Evolutionary conservation across 345 rosid species (phyloP), one percentile per base, ranked within the genome.

Genomic region (Cardamine resedifolia): DNA sequence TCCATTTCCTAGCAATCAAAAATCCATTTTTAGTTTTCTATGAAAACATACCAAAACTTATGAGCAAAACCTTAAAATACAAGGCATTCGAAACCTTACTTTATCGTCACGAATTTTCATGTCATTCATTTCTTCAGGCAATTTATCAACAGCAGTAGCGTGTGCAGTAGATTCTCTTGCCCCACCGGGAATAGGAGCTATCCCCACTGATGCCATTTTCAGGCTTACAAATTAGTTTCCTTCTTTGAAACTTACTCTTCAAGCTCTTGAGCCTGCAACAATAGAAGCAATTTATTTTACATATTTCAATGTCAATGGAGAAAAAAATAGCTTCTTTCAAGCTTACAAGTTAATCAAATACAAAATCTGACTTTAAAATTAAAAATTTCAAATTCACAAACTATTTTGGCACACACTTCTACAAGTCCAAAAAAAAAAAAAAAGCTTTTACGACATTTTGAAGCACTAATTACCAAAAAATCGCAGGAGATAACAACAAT

Each of bases 101-200:
- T 78, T 78, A 64, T 78, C 76, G 49, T 92, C 98, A 47, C 93
- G 82, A 28, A 92, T 87, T 74, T 86, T 92, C 98, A 92, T 87
- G 77, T 86, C 93, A 75, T 86, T 92, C 91, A 90, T 83, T 78
- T 87, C 96, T 62, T 82, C 87, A 15, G 98, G 96, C 48, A 92
- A 73, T 69, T 78, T 85, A 79, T 90, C 97, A 61, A 84, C 90
- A 77, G 81, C 86, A 55, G 64, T 49, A 52, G 81, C 39, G 49
- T 85, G 85, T 19, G 83, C 72, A 69, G 66, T 79, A 23, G 86
- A 69, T 78, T 89, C 85, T 80, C 84, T 82, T 70, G 85, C 66
- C 59, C 85, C 43, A 11, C 43, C 86, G 27, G 83, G 70, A 34
- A 79, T 43, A 59, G 88, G 91, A 61, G 71, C 83, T 65, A 89